Base-by-base conservation (phyloP, 2,329 filamentous ascomycete genomes). In the Aureobasidium sp. region DNA sequence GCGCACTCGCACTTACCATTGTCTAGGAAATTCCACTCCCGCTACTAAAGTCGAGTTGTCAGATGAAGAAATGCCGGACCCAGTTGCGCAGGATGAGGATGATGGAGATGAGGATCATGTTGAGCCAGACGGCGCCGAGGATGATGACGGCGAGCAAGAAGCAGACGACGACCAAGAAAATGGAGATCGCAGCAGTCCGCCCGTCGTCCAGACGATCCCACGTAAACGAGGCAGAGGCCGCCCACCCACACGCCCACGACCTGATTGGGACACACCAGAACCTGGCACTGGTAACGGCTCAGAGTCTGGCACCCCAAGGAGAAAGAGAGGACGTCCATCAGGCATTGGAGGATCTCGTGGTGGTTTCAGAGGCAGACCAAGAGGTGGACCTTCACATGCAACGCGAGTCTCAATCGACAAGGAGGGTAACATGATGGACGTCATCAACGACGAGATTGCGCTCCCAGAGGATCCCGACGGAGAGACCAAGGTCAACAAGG, bases 401-500 rank as follows among this genome's bases (percentile, higher is more conserved):
- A 90, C 87, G 1, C 86, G 91, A 70, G 89, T 96, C 64, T 86
- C 91, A 5, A 88, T 96, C 63, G 94, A 97, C 75, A 95, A 95
- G 70, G 91, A 97, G 69, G 94, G 94, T 57, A 96, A 91, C 63
- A 86, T 91, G 75, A 87, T 93, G 76, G 89, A 94, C 70, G 93
- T 99, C 62, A 82, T 91, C 63, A 84, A 96, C 70, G 94, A 99
- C 69, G 94, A 99, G 77, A 90, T 96, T 48, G 88, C 88, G 37
- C 80, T 99, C 48, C 90, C 92, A 0, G 88, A 92, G 66, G 93
- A 97, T 68, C 76, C 86, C 1, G 91, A 93, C 71, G 94, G 94
- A 67, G 92, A 97, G 76, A 85, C 85, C 66, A 99, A 97, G 78
- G 93, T 99, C 9, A 90, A 97, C 76, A 93, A 93, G 77, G 76